Percentiles rank a stretch among this genome's conserved stretches.
These are phyloP conservation scores for Betula pendula DNA, from an alignment of 306 rosid genomes.

Conservation along the genomic window DNA sequence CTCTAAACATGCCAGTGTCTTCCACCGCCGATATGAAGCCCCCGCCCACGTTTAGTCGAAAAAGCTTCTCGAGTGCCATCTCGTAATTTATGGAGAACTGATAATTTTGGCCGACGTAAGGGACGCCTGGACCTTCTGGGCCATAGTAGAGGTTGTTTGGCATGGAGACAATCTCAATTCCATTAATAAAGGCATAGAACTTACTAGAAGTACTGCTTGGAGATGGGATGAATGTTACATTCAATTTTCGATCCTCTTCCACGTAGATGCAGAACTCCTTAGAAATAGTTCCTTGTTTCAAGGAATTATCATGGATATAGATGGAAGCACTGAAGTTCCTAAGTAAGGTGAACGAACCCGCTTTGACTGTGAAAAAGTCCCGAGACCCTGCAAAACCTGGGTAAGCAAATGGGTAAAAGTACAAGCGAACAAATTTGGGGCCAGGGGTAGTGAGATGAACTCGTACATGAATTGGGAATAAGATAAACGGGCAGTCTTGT, in stretches of 20 bases:
- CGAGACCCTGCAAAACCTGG: neutral
- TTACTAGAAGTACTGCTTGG: neutral
- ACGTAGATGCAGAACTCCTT: neutral
- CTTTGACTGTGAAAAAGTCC: neutral
- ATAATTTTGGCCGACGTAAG: neutral
- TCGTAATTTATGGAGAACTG: neutral
- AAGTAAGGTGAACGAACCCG: neutral
- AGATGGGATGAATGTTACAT: neutral
- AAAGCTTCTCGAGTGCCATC: neutral
- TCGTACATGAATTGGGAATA: constrained; percentile 46
- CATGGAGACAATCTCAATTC: neutral
- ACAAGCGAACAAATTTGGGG: constrained; percentile 42
- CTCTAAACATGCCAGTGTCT: too few species aligned
- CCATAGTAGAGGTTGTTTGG: neutral
- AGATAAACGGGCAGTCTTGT: constrained; percentile 42
- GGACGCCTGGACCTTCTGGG: neutral
- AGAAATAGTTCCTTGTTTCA: neutral
- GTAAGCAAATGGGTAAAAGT: constrained; percentile 32
- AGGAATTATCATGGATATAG: neutral
- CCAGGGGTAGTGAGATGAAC: constrained; percentile 36
- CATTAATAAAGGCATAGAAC: neutral
- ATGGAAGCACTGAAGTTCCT: neutral
- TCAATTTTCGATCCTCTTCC: neutral
- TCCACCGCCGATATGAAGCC: too few species aligned
- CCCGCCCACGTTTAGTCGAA: neutral